Evolutionary conservation across 2,329 filamentous ascomycete species (phyloP).

Genomic region (Colletotrichum orchidophilum): DNA sequence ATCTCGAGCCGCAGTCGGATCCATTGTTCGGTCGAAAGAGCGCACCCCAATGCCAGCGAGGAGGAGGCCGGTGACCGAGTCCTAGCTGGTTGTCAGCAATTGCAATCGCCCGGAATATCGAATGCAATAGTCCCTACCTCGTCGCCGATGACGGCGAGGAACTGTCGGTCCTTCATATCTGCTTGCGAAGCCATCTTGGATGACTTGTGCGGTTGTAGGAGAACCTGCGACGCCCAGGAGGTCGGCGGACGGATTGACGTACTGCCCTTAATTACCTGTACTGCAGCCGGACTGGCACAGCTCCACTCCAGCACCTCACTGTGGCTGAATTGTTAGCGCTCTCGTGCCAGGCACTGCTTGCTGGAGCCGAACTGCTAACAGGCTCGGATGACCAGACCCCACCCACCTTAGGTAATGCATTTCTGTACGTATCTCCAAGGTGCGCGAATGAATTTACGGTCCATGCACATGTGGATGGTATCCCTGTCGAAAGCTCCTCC

Average conservation of each 20-base stretch:
- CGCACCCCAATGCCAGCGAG: conserved; percentile 93
- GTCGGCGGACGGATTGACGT: conserved; percentile 30
- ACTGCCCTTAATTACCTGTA: conserved; percentile 26
- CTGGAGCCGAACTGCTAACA: background rate
- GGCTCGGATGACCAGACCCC: conserved; percentile 2
- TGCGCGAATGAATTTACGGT: background rate
- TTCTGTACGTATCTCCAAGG: background rate
- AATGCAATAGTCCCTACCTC: conserved; percentile 70
- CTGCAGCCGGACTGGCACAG: background rate
- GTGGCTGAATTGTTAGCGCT: conserved; percentile 22
- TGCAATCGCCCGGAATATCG: conserved; percentile 36
- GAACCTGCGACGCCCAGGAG: conserved; percentile 18
- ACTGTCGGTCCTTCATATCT: conserved; percentile 86
- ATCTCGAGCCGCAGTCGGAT: background rate
- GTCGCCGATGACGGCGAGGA: conserved; percentile 97
- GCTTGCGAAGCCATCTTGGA: conserved; percentile 59
- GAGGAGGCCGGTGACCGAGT: conserved; percentile 94
- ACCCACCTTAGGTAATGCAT: background rate
- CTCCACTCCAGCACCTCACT: conserved; percentile 17
- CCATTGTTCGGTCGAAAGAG: conserved; percentile 29
- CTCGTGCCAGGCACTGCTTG: conserved; percentile 15
- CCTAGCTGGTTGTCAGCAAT: conserved; percentile 62
- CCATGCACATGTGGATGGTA: background rate
- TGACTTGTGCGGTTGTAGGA: conserved; percentile 30
- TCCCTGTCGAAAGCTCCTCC: conserved; percentile 24